Evolutionary conservation across 805 yeast species (phyloP), one percentile per base, ranked within the genome.

Genomic region (Saccharomycopsis guyanensis): DNA sequence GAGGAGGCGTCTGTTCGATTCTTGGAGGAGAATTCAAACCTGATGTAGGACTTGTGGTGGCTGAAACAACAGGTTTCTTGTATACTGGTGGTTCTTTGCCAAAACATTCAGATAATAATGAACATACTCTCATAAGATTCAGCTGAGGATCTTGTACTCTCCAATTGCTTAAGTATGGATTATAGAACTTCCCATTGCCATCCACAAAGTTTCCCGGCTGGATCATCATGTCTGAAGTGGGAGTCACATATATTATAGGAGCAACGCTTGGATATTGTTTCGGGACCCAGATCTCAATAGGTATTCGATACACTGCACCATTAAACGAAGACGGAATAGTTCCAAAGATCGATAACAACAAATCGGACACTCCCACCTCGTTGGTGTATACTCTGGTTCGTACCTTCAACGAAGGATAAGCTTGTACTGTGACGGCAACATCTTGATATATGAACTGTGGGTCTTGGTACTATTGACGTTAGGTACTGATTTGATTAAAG

Each of bases 201-300:
- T 85, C 95, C 3, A 86, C 75, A 54, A 74, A 69, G 53, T 77
- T 80, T 22, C 82, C 81, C 0, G 88, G 82, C 35, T 68, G 68
- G 15, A 82, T 59, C 31, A 68, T 59, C 63, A 69, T 68, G 12
- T 58, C 59, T 31, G 65, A 66, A n/a, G 78, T 71, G 2, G 82
- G 78, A 18, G 72, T 69, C 8, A 88, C 75, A 57, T 69, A 83
- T 0, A 78, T 72, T n/a, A 77, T 55, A 0, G 97, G 97, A 1
- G 81, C 71, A 2, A 64, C 67, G n/a, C 57, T 54, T 0, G 96
- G 96, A 54, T 84, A 88, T 20, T 69, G 66, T 23, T 71, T 70
- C 0, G 95, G 95, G 3, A 89, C 57, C 95, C 95, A 87, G 3
- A 88, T 60, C 45, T 78, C 78, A 10, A 87, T 56, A 0, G 88